These are phyloP conservation scores for Verticillium nonalfalfae DNA, from an alignment of 2,329 filamentous ascomycete genomes.

Conservation along the genomic window DNA sequence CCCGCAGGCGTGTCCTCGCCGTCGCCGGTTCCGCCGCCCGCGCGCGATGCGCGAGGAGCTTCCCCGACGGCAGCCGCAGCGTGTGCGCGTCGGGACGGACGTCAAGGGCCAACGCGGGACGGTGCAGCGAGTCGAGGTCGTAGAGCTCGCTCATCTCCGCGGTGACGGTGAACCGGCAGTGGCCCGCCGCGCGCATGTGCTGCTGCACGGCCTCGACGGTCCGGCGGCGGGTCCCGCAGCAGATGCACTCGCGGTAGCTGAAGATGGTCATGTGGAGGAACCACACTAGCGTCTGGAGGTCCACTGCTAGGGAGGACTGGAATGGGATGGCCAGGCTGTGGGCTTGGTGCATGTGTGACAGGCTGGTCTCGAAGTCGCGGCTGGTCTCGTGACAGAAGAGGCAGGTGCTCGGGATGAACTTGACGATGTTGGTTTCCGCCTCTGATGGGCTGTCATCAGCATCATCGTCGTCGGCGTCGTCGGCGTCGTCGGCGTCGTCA, in stretches of 20 bases:
- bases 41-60: neutral
- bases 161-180: constrained; percentile 35
- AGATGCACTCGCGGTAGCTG: constrained; percentile 43
- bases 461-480: neutral
- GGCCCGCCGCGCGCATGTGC: constrained; percentile 42
- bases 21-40: neutral
- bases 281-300: constrained; percentile 36
- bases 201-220: constrained; percentile 39
- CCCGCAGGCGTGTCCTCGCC: neutral
- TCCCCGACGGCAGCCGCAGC: neutral
- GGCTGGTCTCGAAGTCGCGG: constrained; percentile 24
- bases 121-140: constrained; percentile 20
- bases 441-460: neutral
- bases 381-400: constrained; percentile 32
- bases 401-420: constrained; percentile 24
- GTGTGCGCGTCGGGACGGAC: neutral
- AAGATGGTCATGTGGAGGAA: constrained; percentile 43
- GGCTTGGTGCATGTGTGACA: constrained; percentile 39
- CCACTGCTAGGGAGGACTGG: constrained; percentile 30
- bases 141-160: constrained; percentile 26
- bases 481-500: neutral
- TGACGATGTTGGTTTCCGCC: neutral
- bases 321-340: constrained; percentile 41
- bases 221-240: constrained; percentile 36
- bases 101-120: neutral